Evolutionary conservation across 768 basidiomycete species (phyloP), one percentile per base, ranked within the genome.

Genomic region (Dioszegia aurantiaca): DNA sequence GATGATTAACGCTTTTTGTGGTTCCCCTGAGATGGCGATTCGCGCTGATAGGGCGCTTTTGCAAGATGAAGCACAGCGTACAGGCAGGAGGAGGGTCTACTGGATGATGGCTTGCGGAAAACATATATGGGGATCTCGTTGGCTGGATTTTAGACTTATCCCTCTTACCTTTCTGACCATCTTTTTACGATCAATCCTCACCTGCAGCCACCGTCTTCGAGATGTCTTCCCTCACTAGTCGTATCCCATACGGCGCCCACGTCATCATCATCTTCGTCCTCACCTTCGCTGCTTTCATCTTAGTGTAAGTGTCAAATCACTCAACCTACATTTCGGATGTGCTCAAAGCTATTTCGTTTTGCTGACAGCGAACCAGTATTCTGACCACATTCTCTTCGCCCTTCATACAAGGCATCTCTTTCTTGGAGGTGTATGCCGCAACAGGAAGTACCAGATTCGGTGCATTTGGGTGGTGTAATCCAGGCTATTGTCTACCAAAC

Each of bases 361-460:
- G n/a, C n/a, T n/a, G n/a, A n/a, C n/a, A n/a, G n/a, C n/a, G 36
- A 10, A 10, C 9, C 24, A 76, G 75, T 6, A 73, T 75, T 58
- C 61, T 77, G 28, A 55, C 70, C 36, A 73, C 72, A n/a, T 77
- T 77, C 61, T 77, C 75, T 2, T 62, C 75, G 0, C 75, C 75
- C 4, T 77, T 77, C 58, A 75, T 77, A 56, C 51, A 56, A 6
- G 62, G 68, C 8, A 75, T 77, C 66, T 62, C 66, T 44, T 77
- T 77, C 54, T 56, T 77, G 10, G 24, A 44, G 8, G 62, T 70
- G 3, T 62, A 62, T 11, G 28, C 55, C 8, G n/a, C 53, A 3
- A 52, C 43, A 16, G 64, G 61, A 6, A 52, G 33, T 16, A 69
- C 69, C n/a, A 64, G 51, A 2, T 75, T 72, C 31, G 75, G 75